Conservation (phyloP, 768 basidiomycete species). For the Boletus rubropictus region DNA sequence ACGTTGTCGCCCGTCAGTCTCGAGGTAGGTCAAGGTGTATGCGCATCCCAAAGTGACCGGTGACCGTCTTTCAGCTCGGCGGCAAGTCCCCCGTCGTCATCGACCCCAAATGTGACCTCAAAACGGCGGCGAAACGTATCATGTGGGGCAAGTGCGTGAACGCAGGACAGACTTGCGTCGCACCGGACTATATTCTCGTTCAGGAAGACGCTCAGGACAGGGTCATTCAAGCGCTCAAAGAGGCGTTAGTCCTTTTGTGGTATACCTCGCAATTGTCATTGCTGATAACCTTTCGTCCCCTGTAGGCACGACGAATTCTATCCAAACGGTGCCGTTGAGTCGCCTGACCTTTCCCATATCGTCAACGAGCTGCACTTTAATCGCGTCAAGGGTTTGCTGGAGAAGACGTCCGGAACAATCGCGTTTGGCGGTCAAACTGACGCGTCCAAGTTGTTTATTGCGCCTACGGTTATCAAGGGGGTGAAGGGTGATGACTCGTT, state of each 20-base stretch:
- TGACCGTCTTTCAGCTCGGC: slow-evolving; percentile 40
- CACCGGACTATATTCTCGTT: slow-evolving; percentile 53
- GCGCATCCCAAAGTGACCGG: background rate
- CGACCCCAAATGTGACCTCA: slow-evolving; percentile 62
- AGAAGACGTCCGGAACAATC: slow-evolving; percentile 59
- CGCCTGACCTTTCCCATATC: slow-evolving; percentile 47
- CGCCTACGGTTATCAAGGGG: slow-evolving; percentile 66
- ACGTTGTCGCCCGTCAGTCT: slow-evolving; percentile 62
- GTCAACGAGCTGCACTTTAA: slow-evolving; percentile 47
- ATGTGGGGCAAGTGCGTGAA: slow-evolving; percentile 81
- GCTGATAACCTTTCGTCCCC: background rate
- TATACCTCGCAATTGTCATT: background rate
- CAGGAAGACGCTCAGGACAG: slow-evolving; percentile 36
- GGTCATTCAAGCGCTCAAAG: slow-evolving; percentile 37
- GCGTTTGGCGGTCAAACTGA: slow-evolving; percentile 61
- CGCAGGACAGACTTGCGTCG: slow-evolving; percentile 70
- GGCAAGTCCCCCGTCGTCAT: slow-evolving; percentile 75
- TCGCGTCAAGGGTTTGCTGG: slow-evolving; percentile 60
- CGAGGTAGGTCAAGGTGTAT: slow-evolving; percentile 34
- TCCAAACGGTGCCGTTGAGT: slow-evolving; percentile 38
- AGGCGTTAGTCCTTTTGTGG: slow-evolving; percentile 31
- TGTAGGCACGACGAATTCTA: slow-evolving; percentile 31
- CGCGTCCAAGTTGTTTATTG: slow-evolving; percentile 53
- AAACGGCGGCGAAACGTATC: slow-evolving; percentile 61
- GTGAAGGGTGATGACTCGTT: slow-evolving; percentile 60